phyloP scores from a whole-genome alignment of 192 early-diverging fungal species.

The Spizellomyces punctatus region DNA sequence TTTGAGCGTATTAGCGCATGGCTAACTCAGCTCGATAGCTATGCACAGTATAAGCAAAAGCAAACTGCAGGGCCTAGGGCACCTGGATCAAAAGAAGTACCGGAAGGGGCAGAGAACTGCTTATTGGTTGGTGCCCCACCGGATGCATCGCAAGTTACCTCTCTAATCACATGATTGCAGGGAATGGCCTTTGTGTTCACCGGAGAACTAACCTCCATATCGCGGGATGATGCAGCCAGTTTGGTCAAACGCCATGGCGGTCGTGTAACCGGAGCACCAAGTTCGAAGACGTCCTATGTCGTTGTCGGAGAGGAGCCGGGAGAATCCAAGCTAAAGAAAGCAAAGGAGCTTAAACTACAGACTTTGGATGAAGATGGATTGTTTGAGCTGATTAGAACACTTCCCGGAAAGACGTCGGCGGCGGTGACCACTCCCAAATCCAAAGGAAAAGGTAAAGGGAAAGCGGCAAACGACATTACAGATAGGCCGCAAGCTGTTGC shows the following conservation, averaged over 20 bases:
- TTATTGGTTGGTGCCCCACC: slow-evolving; percentile 38
- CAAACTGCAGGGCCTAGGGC: slow-evolving; percentile 49
- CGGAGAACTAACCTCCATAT: slow-evolving; percentile 80
- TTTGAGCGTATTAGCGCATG: neutral
- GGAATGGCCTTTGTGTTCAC: slow-evolving; percentile 92
- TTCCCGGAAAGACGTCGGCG: slow-evolving; percentile 41
- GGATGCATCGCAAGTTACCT: neutral
- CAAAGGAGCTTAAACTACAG: slow-evolving; percentile 64
- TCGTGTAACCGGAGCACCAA: slow-evolving; percentile 72
- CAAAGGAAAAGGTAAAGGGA: slow-evolving; percentile 43
- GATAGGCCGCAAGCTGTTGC: slow-evolving; percentile 14
- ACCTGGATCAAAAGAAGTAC: slow-evolving; percentile 69
- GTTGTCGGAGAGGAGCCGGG: slow-evolving; percentile 89
- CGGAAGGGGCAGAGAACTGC: slow-evolving; percentile 74
- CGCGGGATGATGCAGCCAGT: slow-evolving; percentile 75
- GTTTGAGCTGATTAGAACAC: slow-evolving; percentile 68
- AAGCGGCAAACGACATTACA: slow-evolving; percentile 20
- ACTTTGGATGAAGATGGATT: slow-evolving; percentile 84
- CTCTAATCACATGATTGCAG: slow-evolving; percentile 12
- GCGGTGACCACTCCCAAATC: slow-evolving; percentile 19
- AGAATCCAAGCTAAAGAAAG: slow-evolving; percentile 79
- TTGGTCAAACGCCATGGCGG: slow-evolving; percentile 89
- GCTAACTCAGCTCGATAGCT: neutral
- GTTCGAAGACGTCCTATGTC: slow-evolving; percentile 82
- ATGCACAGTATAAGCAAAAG: neutral